phyloP scores from a whole-genome alignment of 805 yeast species.

The Nakazawaea ernobii region DNA sequence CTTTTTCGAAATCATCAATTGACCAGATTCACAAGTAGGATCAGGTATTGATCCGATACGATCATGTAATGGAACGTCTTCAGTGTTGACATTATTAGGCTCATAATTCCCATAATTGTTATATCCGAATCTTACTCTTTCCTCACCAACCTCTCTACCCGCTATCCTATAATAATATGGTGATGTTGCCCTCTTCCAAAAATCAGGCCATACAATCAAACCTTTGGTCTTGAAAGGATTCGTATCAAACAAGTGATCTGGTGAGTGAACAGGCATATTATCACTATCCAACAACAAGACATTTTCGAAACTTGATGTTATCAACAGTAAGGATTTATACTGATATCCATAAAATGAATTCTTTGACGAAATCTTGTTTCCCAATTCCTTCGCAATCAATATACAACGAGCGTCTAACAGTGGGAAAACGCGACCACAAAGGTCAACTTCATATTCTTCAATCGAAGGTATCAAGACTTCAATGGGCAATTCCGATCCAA shows the following conservation, averaged over 20 bases:
- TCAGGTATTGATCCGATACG: slow-evolving; percentile 58
- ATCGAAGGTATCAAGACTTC: slow-evolving; percentile 75
- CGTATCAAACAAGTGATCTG: slow-evolving; percentile 52
- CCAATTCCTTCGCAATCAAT: slow-evolving; percentile 55
- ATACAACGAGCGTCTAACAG: slow-evolving; percentile 61
- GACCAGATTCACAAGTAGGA: slow-evolving; percentile 63
- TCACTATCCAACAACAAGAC: slow-evolving; percentile 73
- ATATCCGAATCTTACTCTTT: slow-evolving; percentile 33
- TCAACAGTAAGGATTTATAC: slow-evolving; percentile 60
- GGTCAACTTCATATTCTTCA: slow-evolving; percentile 65
- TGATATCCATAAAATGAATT: slow-evolving; percentile 61
- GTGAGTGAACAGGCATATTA: slow-evolving; percentile 61
- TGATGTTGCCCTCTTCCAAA: slow-evolving; percentile 53
- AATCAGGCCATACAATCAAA: slow-evolving; percentile 40
- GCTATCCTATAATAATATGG: slow-evolving; percentile 41
- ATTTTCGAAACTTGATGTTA: slow-evolving; percentile 69
- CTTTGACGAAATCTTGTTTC: slow-evolving; percentile 40
- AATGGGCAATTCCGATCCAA: slow-evolving; percentile 67
- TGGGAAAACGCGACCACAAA: slow-evolving; percentile 63
- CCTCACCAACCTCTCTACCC: slow-evolving; percentile 38
- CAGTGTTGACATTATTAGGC: slow-evolving; percentile 20
- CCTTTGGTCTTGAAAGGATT: slow-evolving; percentile 50
- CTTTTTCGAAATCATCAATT: slow-evolving; percentile 49
- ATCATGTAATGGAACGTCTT: slow-evolving; percentile 46
- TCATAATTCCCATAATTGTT: slow-evolving; percentile 30